Evolutionary conservation across 139 green algal species (phyloP).

Genomic region (Penium margaritaceum): DNA sequence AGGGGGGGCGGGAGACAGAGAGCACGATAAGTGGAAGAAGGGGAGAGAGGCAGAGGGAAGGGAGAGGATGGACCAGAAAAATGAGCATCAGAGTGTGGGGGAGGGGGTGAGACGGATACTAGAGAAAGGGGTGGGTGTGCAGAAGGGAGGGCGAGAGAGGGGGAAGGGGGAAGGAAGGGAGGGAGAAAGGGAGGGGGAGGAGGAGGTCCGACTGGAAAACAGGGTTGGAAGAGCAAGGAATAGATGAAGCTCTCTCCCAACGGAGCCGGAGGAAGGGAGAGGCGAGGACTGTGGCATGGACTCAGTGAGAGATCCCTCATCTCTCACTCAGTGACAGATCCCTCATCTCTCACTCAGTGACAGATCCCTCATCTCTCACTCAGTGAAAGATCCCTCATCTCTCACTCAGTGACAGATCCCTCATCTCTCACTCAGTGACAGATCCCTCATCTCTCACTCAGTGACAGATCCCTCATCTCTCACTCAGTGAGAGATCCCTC

Average conservation of each 20-base stretch:
- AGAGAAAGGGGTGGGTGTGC: background rate
- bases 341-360: background rate
- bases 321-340: background rate
- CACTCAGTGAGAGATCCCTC: background rate
- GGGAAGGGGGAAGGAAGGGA: background rate
- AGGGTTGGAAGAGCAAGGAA: too few relatives aligned
- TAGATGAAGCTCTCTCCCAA: too few relatives aligned
- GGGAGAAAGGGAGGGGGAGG: conserved; percentile 12
- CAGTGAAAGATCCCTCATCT: background rate
- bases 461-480: background rate
- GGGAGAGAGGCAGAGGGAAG: too few relatives aligned
- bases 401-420: background rate
- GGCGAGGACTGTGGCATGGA: too few relatives aligned
- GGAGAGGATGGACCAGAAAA: background rate
- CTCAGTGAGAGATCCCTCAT: background rate
- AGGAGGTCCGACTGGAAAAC: too few relatives aligned
- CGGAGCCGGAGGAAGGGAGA: background rate
- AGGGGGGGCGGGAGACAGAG: too few relatives aligned
- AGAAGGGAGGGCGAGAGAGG: background rate
- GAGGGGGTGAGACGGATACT: conserved; percentile 1
- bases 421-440: background rate
- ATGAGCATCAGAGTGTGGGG: background rate
- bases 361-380: too few relatives aligned
- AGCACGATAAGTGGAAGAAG: too few relatives aligned
- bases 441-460: too few relatives aligned